These are phyloP conservation scores for Leishmania gerbilli DNA, from an alignment of 208 protist genomes.

Conservation along the genomic window DNA sequence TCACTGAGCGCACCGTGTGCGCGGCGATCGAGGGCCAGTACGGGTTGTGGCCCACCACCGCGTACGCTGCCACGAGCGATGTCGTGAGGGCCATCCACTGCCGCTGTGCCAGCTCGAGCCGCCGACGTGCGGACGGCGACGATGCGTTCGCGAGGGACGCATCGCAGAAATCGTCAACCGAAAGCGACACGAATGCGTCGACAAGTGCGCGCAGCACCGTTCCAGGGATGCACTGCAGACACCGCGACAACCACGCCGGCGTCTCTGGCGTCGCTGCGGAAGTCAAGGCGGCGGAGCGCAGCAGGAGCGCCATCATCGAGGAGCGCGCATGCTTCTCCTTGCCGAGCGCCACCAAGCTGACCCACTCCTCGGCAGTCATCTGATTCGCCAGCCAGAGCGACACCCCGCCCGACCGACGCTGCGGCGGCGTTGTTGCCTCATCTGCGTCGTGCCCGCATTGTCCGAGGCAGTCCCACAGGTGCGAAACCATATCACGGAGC, in stretches of 20 bases:
- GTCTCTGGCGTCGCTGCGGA: neutral
- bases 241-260: slow-evolving; percentile 47
- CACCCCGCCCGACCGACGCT: neutral
- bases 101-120: neutral
- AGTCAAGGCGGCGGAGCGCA: slow-evolving; percentile 19
- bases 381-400: slow-evolving; percentile 39
- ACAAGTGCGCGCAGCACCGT: slow-evolving; percentile 65
- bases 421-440: neutral
- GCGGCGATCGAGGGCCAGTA: slow-evolving; percentile 74
- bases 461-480: slow-evolving; percentile 41
- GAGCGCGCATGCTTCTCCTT: slow-evolving; percentile 47
- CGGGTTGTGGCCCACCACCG: slow-evolving; percentile 50
- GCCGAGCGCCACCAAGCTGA: slow-evolving; percentile 49
- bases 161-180: slow-evolving; percentile 28
- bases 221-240: slow-evolving; percentile 45
- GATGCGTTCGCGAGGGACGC: neutral
- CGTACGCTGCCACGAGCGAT: slow-evolving; percentile 39
- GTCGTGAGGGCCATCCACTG: slow-evolving; percentile 22
- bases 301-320: slow-evolving; percentile 57
- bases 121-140: neutral
- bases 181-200: slow-evolving; percentile 50
- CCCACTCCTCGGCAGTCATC: slow-evolving; percentile 64
- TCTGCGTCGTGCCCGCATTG: neutral
- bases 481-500: slow-evolving; percentile 39
- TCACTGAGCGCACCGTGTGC: slow-evolving; percentile 10